Evolutionary conservation across 345 rosid genomes (phyloP).

Genomic region (Populus deltoides): DNA sequence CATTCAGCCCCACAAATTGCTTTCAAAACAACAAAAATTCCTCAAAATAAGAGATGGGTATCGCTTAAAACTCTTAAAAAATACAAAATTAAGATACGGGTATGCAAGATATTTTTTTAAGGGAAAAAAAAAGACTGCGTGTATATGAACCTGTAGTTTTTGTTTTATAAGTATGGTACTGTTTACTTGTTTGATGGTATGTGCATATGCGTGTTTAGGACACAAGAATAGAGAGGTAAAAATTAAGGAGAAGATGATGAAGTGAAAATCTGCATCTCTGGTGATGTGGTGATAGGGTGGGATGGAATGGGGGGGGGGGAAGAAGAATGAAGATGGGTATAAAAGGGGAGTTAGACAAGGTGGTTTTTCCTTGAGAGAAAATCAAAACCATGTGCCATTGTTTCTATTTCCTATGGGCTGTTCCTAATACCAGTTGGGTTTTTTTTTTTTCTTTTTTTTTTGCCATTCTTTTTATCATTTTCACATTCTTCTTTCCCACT

Average conservation of each 20-base stretch:
- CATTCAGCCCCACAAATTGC: conserved; percentile 34
- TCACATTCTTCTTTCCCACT: too few species aligned
- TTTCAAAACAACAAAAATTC: neutral
- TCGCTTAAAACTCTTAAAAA: neutral
- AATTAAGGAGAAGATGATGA: conserved; percentile 10
- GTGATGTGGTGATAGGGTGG: neutral
- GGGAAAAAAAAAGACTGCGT: neutral
- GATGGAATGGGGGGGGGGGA: too few species aligned
- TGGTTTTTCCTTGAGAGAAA: conserved; percentile 13
- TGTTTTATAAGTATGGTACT: neutral
- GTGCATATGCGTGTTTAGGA: neutral
- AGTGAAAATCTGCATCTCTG: conserved; percentile 23
- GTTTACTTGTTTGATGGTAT: neutral
- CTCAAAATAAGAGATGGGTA: neutral
- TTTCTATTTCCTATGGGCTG: conserved; percentile 54
- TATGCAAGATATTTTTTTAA: neutral
- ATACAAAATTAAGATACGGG: neutral
- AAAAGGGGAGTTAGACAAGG: conserved; percentile 14
- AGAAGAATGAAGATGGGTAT: conserved; percentile 6
- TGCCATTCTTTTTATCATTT: too few species aligned
- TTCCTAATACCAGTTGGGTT: conserved; percentile 41
- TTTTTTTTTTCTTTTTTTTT: neutral
- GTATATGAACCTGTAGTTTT: neutral
- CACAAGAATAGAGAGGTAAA: neutral
- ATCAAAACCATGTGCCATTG: conserved; percentile 79